Base-by-base conservation (phyloP, 192 early-diverging fungal species). In the Diversispora epigaea region DNA sequence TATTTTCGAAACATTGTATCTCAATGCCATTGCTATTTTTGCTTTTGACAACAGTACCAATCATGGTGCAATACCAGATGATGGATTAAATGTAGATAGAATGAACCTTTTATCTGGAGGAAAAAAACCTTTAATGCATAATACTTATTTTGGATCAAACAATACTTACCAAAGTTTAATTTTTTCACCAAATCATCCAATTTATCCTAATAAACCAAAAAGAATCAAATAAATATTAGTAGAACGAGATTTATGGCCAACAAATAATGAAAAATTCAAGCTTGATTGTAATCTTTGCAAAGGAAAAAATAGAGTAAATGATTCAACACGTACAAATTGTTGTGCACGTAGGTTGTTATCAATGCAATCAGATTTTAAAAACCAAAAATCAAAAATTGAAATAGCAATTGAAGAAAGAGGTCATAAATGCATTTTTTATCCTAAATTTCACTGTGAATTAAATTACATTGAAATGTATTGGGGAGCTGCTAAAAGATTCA, bases 391-490 rank as follows among this genome's bases (percentile, higher is more conserved):
- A 47, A 78, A 32, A 32, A 32, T 32, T 32, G 25, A 32, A 32
- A 32, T 32, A 32, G 25, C 0, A 32, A 32, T 32, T 32, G 25
- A 32, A 32, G 25, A 32, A 32, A 32, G 25, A 32, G 25, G 25
- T 32, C 25, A 32, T 2, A 32, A 32, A 32, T 32, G 25, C 2
- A 32, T 32, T 32, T 32, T 32, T 32, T 32, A 32, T 32, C 25
- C 2, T 32, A 32, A 32, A 32, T 32, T 32, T 32, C 25, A 32
- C 2, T 32, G 25, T 32, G 25, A 32, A 55, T 56, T 78, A 32
- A 78, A 78, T 55, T 78, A 65, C 45, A 78, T 78, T 58, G 70
- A 78, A 58, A 73, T 73, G 64, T 78, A 73, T 54, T 78, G 77
- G 70, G 71, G 77, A 65, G 77, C 77, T 43, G 64, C 47, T 25